Conservation (phyloP, 2,329 filamentous ascomycete species). For the Scedosporium apiospermum region DNA sequence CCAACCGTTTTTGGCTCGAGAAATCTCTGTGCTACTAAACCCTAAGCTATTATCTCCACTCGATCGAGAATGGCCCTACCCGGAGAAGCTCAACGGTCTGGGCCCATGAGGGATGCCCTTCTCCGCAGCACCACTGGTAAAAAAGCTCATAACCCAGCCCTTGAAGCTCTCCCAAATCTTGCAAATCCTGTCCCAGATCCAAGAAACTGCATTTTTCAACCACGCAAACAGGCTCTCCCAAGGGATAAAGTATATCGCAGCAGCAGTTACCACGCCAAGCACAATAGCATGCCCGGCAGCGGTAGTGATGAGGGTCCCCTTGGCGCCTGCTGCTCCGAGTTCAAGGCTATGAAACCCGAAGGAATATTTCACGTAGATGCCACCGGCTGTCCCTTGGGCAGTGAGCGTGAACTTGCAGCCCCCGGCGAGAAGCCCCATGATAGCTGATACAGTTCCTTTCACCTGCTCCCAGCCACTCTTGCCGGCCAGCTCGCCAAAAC, state of each 20-base stretch:
- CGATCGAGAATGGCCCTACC: too few species aligned
- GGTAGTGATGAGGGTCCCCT: neutral
- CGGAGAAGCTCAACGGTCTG: too few species aligned
- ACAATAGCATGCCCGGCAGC: slow-evolving; percentile 1
- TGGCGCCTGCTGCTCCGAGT: slow-evolving; percentile 4
- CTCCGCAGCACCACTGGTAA: neutral
- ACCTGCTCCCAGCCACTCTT: slow-evolving; percentile 4
- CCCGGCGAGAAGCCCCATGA: neutral
- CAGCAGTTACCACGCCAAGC: slow-evolving; percentile 5
- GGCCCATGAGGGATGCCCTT: too few species aligned
- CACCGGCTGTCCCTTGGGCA: neutral
- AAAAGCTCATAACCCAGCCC: slow-evolving; percentile 1
- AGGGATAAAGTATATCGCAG: slow-evolving; percentile 7
- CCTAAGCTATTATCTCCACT: too few species aligned
- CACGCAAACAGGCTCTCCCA: slow-evolving; percentile 7
- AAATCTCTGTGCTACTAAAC: too few species aligned
- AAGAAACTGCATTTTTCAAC: slow-evolving; percentile 3
- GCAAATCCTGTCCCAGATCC: slow-evolving; percentile 6
- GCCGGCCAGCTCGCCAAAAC: neutral
- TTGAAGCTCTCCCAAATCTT: slow-evolving; percentile 3
- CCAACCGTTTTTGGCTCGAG: too few species aligned
- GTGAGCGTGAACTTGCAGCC: slow-evolving; percentile 1
- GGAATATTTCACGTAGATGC: slow-evolving; percentile 6
- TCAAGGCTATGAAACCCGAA: slow-evolving; percentile 2
- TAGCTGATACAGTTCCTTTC: slow-evolving; percentile 1